Conservation (phyloP, 2,329 filamentous ascomycete genomes). For the Fusarium sterilihyphosum region DNA sequence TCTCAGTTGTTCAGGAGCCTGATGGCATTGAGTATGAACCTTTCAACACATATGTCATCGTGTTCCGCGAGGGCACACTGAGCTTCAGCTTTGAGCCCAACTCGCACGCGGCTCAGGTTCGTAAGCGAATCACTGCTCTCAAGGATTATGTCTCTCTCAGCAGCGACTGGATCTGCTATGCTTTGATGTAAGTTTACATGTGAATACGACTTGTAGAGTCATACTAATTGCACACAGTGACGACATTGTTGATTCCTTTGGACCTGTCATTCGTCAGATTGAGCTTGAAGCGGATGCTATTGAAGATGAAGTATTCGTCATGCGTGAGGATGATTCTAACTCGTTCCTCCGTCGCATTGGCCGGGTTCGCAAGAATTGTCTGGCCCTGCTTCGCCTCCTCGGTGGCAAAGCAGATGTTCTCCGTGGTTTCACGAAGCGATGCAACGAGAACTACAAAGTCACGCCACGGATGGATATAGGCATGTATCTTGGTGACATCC, state of each 20-base stretch:
- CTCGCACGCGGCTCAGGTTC: slow-evolving; percentile 86
- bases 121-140: slow-evolving; percentile 88
- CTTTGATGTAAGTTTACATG: slow-evolving; percentile 78
- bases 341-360: slow-evolving; percentile 89
- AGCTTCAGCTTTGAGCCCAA: slow-evolving; percentile 95
- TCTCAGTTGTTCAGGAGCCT: slow-evolving; percentile 81
- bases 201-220: slow-evolving; percentile 22
- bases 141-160: slow-evolving; percentile 95
- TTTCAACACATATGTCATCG: slow-evolving; percentile 95
- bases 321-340: slow-evolving; percentile 88
- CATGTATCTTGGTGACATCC: slow-evolving; percentile 95
- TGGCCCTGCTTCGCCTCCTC: slow-evolving; percentile 90
- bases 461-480: slow-evolving; percentile 97
- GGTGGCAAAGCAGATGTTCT: slow-evolving; percentile 99
- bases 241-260: slow-evolving; percentile 97
- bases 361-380: slow-evolving; percentile 90
- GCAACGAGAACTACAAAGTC: slow-evolving; percentile 96
- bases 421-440: slow-evolving; percentile 96
- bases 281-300: slow-evolving; percentile 92
- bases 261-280: slow-evolving; percentile 85
- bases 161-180: slow-evolving; percentile 99
- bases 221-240: slow-evolving; percentile 64
- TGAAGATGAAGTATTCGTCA: slow-evolving; percentile 94
- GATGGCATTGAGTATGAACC: slow-evolving; percentile 87
- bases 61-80: slow-evolving; percentile 93